These are phyloP conservation scores for Metroxylon sagu DNA, from an alignment of 176 grass and related monocot genomes.

Conservation along the genomic window DNA sequence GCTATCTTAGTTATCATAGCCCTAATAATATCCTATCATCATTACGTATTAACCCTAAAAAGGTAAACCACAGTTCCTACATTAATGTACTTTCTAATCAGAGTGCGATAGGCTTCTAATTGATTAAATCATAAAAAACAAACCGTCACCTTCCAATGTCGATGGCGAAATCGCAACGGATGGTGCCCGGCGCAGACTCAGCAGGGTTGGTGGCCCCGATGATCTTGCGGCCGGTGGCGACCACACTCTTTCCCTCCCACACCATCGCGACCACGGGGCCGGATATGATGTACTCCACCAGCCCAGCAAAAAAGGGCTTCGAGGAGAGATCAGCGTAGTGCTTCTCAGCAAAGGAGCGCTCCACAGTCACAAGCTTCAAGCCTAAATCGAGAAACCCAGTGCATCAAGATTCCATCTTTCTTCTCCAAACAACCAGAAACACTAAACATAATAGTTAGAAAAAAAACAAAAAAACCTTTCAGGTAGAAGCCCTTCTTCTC, in stretches of 20 bases:
- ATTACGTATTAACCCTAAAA: no score
- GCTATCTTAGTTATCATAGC: no score
- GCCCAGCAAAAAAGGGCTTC: slow-evolving; percentile 79
- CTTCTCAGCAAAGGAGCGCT: slow-evolving; percentile 89
- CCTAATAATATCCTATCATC: no score
- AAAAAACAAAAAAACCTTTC: slow-evolving; percentile 20
- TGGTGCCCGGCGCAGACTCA: slow-evolving; percentile 68
- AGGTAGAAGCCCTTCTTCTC: slow-evolving; percentile 74
- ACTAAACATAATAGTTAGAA: no score
- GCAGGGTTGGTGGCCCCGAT: slow-evolving; percentile 85
- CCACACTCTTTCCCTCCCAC: slow-evolving; percentile 90
- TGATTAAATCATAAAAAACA: no score
- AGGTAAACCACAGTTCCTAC: no score
- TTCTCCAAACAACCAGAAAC: neutral
- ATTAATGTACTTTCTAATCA: no score
- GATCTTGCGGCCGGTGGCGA: slow-evolving; percentile 78
- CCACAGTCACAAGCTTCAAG: slow-evolving; percentile 78
- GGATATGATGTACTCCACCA: slow-evolving; percentile 96
- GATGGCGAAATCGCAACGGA: slow-evolving; percentile 75
- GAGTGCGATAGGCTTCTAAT: no score
- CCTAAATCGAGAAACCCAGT: slow-evolving; percentile 25
- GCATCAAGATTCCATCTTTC: slow-evolving; percentile 5
- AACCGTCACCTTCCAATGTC: slow-evolving; percentile 76
- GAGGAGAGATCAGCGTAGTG: slow-evolving; percentile 88
- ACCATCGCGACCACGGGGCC: slow-evolving; percentile 97